Base-by-base conservation (phyloP, 345 rosid species). In the Isatis tinctoria region DNA sequence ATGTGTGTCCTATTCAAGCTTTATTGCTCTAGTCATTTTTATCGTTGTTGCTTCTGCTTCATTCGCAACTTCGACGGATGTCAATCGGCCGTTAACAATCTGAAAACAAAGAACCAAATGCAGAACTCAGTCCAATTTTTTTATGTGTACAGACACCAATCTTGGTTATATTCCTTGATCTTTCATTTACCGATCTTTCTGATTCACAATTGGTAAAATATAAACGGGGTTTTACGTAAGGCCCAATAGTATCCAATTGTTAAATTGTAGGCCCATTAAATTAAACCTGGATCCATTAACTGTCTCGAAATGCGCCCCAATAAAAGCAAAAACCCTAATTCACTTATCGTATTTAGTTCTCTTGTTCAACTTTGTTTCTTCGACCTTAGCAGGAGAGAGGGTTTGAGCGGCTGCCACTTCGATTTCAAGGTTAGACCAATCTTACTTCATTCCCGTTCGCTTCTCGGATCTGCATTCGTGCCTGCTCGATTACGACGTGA, bases 1-100 rank as follows among this genome's bases (percentile, higher is more conserved):
- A 7, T 52, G 14, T 39, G 8, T 74, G 8, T 11, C 4, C 27
- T 61, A 69, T 16, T 61, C 62, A 43, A 75, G 22, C 5, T 6
- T 53, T 62, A 17, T 69, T 16, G 41, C 27, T 60, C 3, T n/a
- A 8, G 35, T 33, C 51, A 13, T 10, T 14, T 47, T 14, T 66
- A 44, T 27, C 57, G 3, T 58, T 65, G 51, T 51, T 47, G 60
- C 47, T 70, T 64, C 60, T 43, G 26, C 63, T 40, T 47, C 60
- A 48, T 85, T 82, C 8, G 81, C 87, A 54, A 68, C 71, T 80
- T 87, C 89, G 4, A 85, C 88, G 22, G 80, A 82, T 57, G 83
- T 80, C 27, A 82, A 73, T 62, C 81, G 78, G 36, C 83, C 84
- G 39, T 79, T 26, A 24, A 85, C 69, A 16, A 86, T 85, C 89